Evolutionary conservation across 805 yeast genomes (phyloP).

Genomic region (Candida nanaspora): DNA sequence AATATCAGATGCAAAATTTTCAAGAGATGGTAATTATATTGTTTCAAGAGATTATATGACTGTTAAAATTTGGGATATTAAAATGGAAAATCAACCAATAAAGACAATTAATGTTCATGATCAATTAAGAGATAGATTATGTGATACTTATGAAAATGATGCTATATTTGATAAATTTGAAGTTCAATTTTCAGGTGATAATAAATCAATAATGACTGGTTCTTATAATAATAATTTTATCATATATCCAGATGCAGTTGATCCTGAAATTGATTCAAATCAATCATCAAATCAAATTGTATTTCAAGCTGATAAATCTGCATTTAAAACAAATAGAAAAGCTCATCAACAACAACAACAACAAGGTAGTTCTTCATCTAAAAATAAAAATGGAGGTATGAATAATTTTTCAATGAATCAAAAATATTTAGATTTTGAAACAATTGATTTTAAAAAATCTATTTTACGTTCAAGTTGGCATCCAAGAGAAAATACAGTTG

Average conservation of each 20-base stretch:
- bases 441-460: conserved; percentile 89
- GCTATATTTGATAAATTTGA: conserved; percentile 98
- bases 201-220: conserved; percentile 90
- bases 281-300: conserved; percentile 53
- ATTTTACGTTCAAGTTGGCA: conserved; percentile 97
- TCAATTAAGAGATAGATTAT: conserved; percentile 82
- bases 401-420: conserved; percentile 32
- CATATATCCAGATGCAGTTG: conserved; percentile 84
- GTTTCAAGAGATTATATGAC: conserved; percentile 97
- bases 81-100: conserved; percentile 92
- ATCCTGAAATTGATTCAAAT: conserved; percentile 16
- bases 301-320: conserved; percentile 96
- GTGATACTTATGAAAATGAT: conserved; percentile 97
- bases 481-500: conserved; percentile 92
- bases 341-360: conserved; percentile 9
- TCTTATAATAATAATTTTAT: conserved; percentile 94
- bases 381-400: conserved; percentile 3
- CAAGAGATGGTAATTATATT: conserved; percentile 87
- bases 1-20: conserved; percentile 88
- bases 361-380: too few species aligned
- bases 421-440: conserved; percentile 63
- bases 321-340: conserved; percentile 72
- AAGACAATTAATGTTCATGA: conserved; percentile 95
- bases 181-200: conserved; percentile 91
- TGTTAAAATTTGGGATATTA: conserved; percentile 96